Evolutionary conservation across 331 rosid species (phyloP).

Genomic region (Prunus yedoensis): DNA sequence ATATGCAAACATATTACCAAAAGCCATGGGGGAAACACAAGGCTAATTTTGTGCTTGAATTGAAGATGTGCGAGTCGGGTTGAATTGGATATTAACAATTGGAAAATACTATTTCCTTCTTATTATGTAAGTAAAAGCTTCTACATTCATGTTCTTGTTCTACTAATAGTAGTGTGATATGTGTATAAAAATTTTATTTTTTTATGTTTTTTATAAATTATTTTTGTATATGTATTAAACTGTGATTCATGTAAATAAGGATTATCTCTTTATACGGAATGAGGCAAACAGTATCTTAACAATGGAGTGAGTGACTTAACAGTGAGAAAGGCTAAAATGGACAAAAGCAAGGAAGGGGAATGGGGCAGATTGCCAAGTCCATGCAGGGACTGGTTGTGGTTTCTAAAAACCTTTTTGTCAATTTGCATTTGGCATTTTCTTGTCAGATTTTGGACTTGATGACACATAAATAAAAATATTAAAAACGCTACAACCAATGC

Average conservation of each 20-base stretch:
- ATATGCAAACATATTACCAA: too few relatives aligned
- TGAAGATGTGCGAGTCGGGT: background rate
- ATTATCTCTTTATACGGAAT: too few relatives aligned
- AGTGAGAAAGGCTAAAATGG: background rate
- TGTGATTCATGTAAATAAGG: accelerated
- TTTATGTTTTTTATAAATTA: too few relatives aligned
- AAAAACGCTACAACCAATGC: background rate
- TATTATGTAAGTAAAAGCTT: too few relatives aligned
- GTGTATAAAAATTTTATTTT: accelerated
- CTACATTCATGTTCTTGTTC: accelerated
- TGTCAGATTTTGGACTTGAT: slow-evolving; percentile 46
- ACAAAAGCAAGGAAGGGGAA: background rate
- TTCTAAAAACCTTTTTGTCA: slow-evolving; percentile 20
- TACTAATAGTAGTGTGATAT: too few relatives aligned
- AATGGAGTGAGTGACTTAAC: slow-evolving; percentile 33
- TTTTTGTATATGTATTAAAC: too few relatives aligned
- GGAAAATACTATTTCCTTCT: too few relatives aligned
- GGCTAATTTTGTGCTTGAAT: too few relatives aligned
- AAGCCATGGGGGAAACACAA: too few relatives aligned
- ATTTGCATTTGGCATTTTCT: slow-evolving; percentile 59
- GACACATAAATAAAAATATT: background rate
- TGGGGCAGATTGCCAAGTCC: slow-evolving; percentile 2
- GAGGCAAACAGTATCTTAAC: background rate
- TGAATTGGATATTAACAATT: background rate
- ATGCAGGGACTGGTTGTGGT: background rate